Base-by-base conservation (phyloP, 2,329 filamentous ascomycete species). In the Alternaria tenuissima region DNA sequence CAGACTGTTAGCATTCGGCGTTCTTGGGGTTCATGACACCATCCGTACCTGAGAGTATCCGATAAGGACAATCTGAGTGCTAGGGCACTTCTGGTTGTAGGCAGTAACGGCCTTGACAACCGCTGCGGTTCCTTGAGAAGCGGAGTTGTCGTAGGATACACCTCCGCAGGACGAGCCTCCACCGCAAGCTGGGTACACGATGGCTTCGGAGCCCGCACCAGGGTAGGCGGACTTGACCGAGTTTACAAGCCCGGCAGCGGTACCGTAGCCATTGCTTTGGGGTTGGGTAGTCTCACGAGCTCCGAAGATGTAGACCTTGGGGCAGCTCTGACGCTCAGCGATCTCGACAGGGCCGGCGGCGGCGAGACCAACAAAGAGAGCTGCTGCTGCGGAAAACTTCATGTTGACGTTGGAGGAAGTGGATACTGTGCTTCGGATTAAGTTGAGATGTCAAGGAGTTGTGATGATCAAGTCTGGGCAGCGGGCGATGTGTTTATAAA, bases 141-240 rank as follows among this genome's bases (percentile, higher is more conserved):
- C 87, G 7, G 87, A 90, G 66, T 82, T 83, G 2, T 83, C 86
- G 66, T 91, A 91, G 69, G 82, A 83, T 26, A 85, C 77, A n/a
- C 84, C 81, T 14, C 87, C 87, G 66, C 88, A 90, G 0, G 79
- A 81, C 1, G 81, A 69, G 66, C 87, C 83, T 5, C 88, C 88
- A 57, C 88, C 88, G 42, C 87, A 89, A 2, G 89, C 89, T 38
- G 89, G 80, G 65, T 82, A 82, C 16, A 70, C 69, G 55, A 82
- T 81, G 12, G 79, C 79, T 55, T 81, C 79, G 2, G 80, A 68
- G 26, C 78, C 79, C 11, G 79, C 60, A 18, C 79, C 79, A 5
- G 79, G 66, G 65, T 77, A 79, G 3, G 80, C 77, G n/a, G 72
- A 63, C 44, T 79, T 68, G 59, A 81, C 78, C 28, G 71, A 66